These are phyloP conservation scores for Sarcodon aspratus DNA, from an alignment of 768 basidiomycete species.

Conservation along the genomic window DNA sequence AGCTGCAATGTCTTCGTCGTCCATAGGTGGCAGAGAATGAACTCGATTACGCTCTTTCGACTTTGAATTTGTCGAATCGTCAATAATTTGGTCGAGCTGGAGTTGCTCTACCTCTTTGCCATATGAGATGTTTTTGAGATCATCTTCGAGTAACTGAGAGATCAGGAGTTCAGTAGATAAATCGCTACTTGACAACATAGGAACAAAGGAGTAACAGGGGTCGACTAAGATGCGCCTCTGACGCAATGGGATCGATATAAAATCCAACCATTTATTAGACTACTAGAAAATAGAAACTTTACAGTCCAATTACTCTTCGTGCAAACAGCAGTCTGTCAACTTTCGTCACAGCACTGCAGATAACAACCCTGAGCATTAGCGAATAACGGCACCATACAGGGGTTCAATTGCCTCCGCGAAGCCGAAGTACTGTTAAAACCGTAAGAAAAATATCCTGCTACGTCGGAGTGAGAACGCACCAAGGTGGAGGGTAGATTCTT, in stretches of 20 bases:
- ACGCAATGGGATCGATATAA: no score
- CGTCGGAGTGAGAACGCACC: neutral
- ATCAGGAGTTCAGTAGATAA: constrained; percentile 20
- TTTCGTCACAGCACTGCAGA: neutral
- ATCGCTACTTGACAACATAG: constrained; percentile 9
- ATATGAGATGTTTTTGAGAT: constrained; percentile 12
- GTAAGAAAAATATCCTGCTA: neutral
- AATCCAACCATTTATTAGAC: no score
- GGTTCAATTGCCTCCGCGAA: constrained; percentile 56
- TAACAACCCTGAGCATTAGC: neutral
- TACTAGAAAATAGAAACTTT: no score
- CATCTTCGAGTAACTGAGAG: constrained; percentile 22
- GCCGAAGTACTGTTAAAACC: constrained; percentile 37
- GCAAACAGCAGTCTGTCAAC: no score
- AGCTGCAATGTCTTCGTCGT: constrained; percentile 19
- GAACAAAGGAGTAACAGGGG: neutral
- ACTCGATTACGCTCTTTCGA: constrained; percentile 1
- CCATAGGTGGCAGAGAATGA: neutral
- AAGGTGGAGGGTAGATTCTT: constrained; percentile 69
- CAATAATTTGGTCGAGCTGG: constrained; percentile 19
- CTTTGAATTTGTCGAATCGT: neutral
- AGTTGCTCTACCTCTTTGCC: constrained; percentile 18
- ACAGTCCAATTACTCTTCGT: no score
- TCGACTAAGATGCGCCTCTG: neutral
- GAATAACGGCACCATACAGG: neutral